phyloP scores from a whole-genome alignment of 2,329 filamentous ascomycete genomes.

The Clonostachys chloroleuca region DNA sequence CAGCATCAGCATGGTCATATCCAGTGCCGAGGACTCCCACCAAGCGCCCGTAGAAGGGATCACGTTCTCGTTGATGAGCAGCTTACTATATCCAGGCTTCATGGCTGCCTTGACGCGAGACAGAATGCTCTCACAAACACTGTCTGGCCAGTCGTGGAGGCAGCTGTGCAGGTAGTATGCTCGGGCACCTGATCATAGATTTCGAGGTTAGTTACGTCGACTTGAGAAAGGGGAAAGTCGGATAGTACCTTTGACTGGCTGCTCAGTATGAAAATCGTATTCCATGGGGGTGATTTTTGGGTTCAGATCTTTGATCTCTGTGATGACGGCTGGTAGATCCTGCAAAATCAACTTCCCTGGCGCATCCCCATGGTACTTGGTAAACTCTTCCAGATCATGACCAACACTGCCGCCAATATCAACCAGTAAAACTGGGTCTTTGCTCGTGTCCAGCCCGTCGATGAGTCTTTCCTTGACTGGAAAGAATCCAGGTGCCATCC shows the following conservation, averaged over 20 bases:
- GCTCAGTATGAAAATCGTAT: constrained; percentile 40
- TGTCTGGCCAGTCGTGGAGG: constrained; percentile 32
- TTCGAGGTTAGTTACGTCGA: not conserved
- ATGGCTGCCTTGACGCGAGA: constrained; percentile 17
- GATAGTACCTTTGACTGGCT: constrained; percentile 23
- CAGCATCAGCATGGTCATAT: constrained; percentile 21
- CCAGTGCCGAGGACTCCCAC: constrained; percentile 16
- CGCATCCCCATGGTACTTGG: constrained; percentile 21
- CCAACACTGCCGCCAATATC: constrained; percentile 28
- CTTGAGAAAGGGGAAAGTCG: not conserved
- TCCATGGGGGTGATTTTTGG: constrained; percentile 22
- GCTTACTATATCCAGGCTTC: constrained; percentile 22
- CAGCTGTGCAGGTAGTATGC: constrained; percentile 34
- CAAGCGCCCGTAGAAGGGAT: constrained; percentile 19
- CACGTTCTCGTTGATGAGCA: constrained; percentile 24
- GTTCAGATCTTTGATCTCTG: constrained; percentile 15
- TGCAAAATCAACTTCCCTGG: constrained; percentile 41
- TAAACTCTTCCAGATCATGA: constrained; percentile 25
- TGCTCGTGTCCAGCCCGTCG: constrained; percentile 18
- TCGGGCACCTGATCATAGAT: constrained; percentile 13
- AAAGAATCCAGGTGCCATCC: constrained; percentile 8
- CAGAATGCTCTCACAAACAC: constrained; percentile 21
- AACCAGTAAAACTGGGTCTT: constrained; percentile 19
- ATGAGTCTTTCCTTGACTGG: constrained; percentile 9
- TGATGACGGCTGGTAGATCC: constrained; percentile 36